Evolutionary conservation across 2,329 filamentous ascomycete genomes (phyloP), one percentile per base, ranked within the genome.

Genomic region (Aureobasidium musti): DNA sequence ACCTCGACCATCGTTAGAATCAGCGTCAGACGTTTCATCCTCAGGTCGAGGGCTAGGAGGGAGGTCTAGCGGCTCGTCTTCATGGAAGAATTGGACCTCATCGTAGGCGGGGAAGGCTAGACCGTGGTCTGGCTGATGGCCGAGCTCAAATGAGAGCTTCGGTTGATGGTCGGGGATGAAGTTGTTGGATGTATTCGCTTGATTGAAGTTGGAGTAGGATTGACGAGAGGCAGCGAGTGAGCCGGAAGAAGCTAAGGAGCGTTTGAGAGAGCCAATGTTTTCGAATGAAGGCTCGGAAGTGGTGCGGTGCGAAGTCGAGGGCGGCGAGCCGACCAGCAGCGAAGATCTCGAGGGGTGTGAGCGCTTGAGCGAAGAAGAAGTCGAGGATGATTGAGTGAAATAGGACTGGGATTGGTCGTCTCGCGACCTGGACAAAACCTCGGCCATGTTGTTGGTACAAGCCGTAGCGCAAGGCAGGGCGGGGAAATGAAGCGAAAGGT

Each of bases 101-200:
- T 75, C 76, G 72, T 82, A 83, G 63, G 78, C 75, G 10, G 81
- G 81, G 70, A 84, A 82, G 5, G 76, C 71, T 65, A 82, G 76
- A 49, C 76, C 75, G 28, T 75, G 79, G 50, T 86, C 82, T 43
- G 83, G 80, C 43, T 80, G 76, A 68, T 84, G 79, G 53, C 82
- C 74, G 67, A 87, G 84, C 65, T 85, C 83, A 65, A 89, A 77
- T 14, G 87, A 89, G 65, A 88, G 77, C 70, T 84, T 89, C 71
- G 86, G 88, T 21, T 84, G 83, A 5, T 87, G 84, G 3, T 87
- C 90, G 2, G 88, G 89, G 28, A 82, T 81, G 73, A 83, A 85
- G 1, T 87, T 88, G 5, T 83, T 82, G 66, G 73, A 83, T 63
- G 66, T 67, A 5, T 73, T 83, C 60, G 64, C 63, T 3, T 74